phyloP scores from a whole-genome alignment of 192 early-diverging fungal species.

The Phlyctochytrium arcticum region DNA sequence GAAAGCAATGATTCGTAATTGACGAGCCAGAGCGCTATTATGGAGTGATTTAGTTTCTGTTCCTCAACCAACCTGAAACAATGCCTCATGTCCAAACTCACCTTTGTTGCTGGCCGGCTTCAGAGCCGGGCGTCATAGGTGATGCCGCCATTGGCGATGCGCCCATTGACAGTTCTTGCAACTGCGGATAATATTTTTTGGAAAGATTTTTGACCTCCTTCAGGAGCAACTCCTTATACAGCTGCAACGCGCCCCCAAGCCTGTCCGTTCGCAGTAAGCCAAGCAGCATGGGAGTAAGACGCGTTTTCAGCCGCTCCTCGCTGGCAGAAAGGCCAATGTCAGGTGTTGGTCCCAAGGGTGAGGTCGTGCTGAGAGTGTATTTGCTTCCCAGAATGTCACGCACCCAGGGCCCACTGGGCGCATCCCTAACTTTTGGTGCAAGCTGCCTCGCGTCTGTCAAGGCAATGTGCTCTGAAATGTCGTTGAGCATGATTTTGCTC shows the following conservation, averaged over 20 bases:
- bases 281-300: constrained; percentile 68
- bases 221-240: constrained; percentile 73
- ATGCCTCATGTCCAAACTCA: too few species aligned
- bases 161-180: not conserved
- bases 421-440: constrained; percentile 14
- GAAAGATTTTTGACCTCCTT: constrained; percentile 73
- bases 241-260: constrained; percentile 62
- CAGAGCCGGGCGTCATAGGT: constrained; percentile 1
- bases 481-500: constrained; percentile 54
- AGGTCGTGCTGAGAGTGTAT: constrained; percentile 11
- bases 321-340: constrained; percentile 6
- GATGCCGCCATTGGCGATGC: constrained; percentile 12
- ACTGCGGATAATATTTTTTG: constrained; percentile 41
- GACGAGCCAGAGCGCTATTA: constrained; percentile 56
- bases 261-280: constrained; percentile 75
- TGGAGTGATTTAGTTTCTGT: not conserved
- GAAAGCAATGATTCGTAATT: constrained; percentile 75
- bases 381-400: constrained; percentile 32
- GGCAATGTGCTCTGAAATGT: constrained; percentile 54
- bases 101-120: constrained; percentile 36
- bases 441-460: constrained; percentile 38
- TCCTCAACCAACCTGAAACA: not conserved
- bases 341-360: constrained; percentile 13
- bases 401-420: constrained; percentile 28
- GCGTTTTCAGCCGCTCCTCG: constrained; percentile 41